Conservation (phyloP, 352 stramenopile genomes). For the Globisporangium ultimum region DNA sequence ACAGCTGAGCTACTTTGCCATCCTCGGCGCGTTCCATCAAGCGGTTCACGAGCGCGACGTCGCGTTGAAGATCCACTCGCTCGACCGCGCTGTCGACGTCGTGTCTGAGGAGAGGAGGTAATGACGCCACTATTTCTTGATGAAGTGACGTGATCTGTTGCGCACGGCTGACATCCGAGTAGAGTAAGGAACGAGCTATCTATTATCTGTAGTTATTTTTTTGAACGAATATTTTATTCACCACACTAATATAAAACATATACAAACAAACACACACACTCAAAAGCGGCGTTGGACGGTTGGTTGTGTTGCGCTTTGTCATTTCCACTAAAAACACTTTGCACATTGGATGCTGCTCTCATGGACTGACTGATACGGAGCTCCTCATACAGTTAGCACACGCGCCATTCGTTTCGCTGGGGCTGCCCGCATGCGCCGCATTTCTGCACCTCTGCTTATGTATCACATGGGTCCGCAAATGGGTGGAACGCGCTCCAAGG, state of each 20-base stretch:
- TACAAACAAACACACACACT: not conserved
- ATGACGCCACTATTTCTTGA: slow-evolving; percentile 1
- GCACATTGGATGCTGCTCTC: too few species aligned
- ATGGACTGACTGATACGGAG: too few species aligned
- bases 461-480: not conserved
- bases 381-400: not conserved
- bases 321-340: too few species aligned
- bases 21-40: slow-evolving; percentile 75
- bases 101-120: slow-evolving; percentile 8
- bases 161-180: not conserved
- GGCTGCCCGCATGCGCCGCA: too few species aligned
- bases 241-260: slow-evolving; percentile 7
- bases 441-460: too few species aligned
- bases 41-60: slow-evolving; percentile 64
- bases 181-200: slow-evolving; percentile 6
- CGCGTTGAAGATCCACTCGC: slow-evolving; percentile 23
- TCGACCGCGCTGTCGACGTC: slow-evolving; percentile 31
- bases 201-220: slow-evolving; percentile 16
- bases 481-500: not conserved
- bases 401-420: not conserved
- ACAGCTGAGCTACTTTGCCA: slow-evolving; percentile 80
- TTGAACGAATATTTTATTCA: slow-evolving; percentile 17
- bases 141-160: slow-evolving; percentile 1
- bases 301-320: not conserved
- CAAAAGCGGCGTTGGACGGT: not conserved